Base-by-base conservation (phyloP, 257 asterid species). In the Hygrophila difformis region DNA sequence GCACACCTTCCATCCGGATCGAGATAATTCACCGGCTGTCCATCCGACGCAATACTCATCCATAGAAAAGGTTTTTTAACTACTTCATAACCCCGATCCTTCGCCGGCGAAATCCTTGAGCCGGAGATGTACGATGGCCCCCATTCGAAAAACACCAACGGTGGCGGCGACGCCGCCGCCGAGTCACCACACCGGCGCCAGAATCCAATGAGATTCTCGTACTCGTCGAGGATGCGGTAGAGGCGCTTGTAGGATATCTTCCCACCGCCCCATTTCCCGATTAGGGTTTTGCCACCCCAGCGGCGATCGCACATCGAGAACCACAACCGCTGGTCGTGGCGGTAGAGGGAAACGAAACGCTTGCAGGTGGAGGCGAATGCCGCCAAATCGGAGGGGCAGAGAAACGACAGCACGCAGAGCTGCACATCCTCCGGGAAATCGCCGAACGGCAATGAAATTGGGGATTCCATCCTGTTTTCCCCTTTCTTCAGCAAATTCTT, bases 361-460 rank as follows among this genome's bases (percentile, higher is more conserved):
- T 69, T 81, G 45, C 94, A 81, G 20, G 97, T 81, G 77, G 79
- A 74, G 40, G 89, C 81, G 67, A 88, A 81, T 39, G 76, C 47
- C 61, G 77, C 61, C 14, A 88, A 73, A 44, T 84, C 93, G 22
- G 73, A 49, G 36, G 79, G 84, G 45, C 56, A 57, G 60, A 88
- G 97, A 51, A 78, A 78, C 13, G 97, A 88, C 24, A 88, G 67
- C 56, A 88, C 78, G 59, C 93, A 77, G 29, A 84, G 61, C 83
- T 84, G 95, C 24, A 88, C 95, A 47, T 88, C 97, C 60, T 84
- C 94, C 16, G 97, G 97, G 74, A 84, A 81, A 62, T 88, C 94
- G 50, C 62, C 50, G 79, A 88, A 88, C 39, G 88, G 56, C 21
- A 51, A 23, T 0, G 66, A 63, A 47, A 57, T 56, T 46, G 11